phyloP scores from a whole-genome alignment of 2,329 filamentous ascomycete genomes.

The Sordariomycetes sp. region DNA sequence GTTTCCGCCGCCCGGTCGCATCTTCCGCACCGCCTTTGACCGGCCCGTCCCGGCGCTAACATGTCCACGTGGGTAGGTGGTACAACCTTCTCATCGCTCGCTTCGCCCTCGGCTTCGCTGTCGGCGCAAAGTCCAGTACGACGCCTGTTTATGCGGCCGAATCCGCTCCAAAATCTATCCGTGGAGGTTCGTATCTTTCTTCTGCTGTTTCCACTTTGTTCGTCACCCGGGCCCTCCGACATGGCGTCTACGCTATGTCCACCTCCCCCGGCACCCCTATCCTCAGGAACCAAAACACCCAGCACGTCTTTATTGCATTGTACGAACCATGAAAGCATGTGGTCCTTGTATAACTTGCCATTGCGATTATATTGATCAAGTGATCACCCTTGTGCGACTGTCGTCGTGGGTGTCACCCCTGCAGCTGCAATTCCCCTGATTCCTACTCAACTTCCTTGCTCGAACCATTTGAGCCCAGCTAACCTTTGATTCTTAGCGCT shows the following conservation, averaged over 20 bases:
- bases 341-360: too few relatives aligned
- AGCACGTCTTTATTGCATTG: too few relatives aligned
- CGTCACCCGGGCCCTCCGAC: too few relatives aligned
- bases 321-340: too few relatives aligned
- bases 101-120: conserved; percentile 21
- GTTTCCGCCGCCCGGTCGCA: conserved; percentile 17
- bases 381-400: too few relatives aligned
- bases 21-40: not conserved
- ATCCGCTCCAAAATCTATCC: conserved; percentile 11
- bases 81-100: conserved; percentile 17
- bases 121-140: conserved; percentile 12
- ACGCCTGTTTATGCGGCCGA: conserved; percentile 19
- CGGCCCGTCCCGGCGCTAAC: not conserved
- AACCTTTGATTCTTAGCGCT: conserved; percentile 10
- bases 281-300: too few relatives aligned
- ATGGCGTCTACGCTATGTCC: too few relatives aligned
- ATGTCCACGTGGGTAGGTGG: conserved; percentile 15
- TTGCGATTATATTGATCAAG: not conserved
- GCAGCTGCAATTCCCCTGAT: too few relatives aligned
- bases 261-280: too few relatives aligned
- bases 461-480: conserved; percentile 9
- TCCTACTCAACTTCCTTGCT: too few relatives aligned
- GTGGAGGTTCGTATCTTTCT: not conserved
- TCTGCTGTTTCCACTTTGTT: too few relatives aligned
- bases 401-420: too few relatives aligned